A percentile compares a stretch with the other conserved stretches of the same genome.
Conservation (phyloP, 495 filamentous ascomycete species). For the Penicillium cosmopolitanum region DNA sequence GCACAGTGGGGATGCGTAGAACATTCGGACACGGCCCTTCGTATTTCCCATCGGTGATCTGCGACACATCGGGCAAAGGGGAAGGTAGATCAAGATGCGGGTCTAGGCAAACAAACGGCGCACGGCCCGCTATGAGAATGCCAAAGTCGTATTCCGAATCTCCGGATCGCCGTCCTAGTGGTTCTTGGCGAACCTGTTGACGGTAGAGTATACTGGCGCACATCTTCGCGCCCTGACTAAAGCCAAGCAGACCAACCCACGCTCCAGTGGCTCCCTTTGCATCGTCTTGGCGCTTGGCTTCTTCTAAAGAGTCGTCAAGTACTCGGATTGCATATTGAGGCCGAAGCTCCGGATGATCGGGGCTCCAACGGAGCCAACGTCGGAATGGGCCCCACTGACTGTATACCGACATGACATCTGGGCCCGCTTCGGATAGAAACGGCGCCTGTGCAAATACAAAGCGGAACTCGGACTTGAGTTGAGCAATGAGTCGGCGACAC, state of each 20-base stretch:
- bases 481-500: constrained; percentile 52
- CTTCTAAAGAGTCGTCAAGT: constrained; percentile 16
- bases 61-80: not conserved
- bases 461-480: constrained; percentile 55
- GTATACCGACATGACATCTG: constrained; percentile 58
- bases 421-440: constrained; percentile 51
- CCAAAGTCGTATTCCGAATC: constrained; percentile 23
- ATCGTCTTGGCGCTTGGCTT: constrained; percentile 39
- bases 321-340: constrained; percentile 1
- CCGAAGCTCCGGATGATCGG: constrained; percentile 31
- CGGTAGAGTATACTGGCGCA: constrained; percentile 45
- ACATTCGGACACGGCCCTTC: not conserved
- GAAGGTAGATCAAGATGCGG: not conserved
- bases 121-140: constrained; percentile 59
- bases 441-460: constrained; percentile 63
- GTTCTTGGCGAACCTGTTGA: constrained; percentile 21
- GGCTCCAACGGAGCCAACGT: constrained; percentile 54
- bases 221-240: constrained; percentile 64
- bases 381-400: constrained; percentile 57
- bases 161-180: not conserved
- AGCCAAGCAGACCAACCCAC: constrained; percentile 62
- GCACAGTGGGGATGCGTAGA: constrained; percentile 8
- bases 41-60: not conserved
- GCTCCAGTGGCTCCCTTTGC: constrained; percentile 48
- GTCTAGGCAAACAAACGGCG: constrained; percentile 55